Evolutionary conservation across 805 yeast species (phyloP), one percentile per base, ranked within the genome.

Genomic region (Wickerhamomyces canadensis): DNA sequence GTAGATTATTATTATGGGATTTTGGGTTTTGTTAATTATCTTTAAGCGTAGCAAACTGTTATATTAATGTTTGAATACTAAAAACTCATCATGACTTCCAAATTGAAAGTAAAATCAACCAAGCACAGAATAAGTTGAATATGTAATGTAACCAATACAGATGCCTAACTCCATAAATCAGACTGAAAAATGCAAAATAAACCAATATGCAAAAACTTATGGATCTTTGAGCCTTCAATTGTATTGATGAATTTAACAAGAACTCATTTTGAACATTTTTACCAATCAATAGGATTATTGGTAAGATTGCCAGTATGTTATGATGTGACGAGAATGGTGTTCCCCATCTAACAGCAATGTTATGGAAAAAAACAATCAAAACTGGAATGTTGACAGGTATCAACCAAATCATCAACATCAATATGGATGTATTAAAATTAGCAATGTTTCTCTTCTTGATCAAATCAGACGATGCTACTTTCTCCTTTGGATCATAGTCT

Each of bases 301-400:
- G 95, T 12, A 81, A 61, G 18, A 88, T 74, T 0, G 95, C 83
- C 36, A 88, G 58, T 29, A 84, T 65, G 52, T 86, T 88, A 56
- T 89, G 95, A 56, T 87, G 95, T 0, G 95, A 82, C 6, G 84
- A 75, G 52, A 87, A 87, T 14, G 95, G 88, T 0, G 93, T 84
- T 38, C 70, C 73, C 95, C 95, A 85, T 47, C 71, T 75, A 15
- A 86, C 70, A 1, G 83, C 71, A 41, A 87, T 65, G 51, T 88
- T 84, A 51, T 85, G 95, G 24, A 84, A 62, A 67, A 88, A 87
- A 2, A 88, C 96, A 40, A 87, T 65, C 21, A 88, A 55, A 2
- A 84, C 77, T 0, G 96, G 96, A 1, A 80, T 64, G 49, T 83
- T 83, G 16, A 87, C 76, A 0, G 95, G 95, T 5, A 85, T 59